Percentiles rank a stretch among this genome's conserved stretches.
phyloP scores from a whole-genome alignment of 768 basidiomycete genomes.

The Kwoniella bestiolae region DNA sequence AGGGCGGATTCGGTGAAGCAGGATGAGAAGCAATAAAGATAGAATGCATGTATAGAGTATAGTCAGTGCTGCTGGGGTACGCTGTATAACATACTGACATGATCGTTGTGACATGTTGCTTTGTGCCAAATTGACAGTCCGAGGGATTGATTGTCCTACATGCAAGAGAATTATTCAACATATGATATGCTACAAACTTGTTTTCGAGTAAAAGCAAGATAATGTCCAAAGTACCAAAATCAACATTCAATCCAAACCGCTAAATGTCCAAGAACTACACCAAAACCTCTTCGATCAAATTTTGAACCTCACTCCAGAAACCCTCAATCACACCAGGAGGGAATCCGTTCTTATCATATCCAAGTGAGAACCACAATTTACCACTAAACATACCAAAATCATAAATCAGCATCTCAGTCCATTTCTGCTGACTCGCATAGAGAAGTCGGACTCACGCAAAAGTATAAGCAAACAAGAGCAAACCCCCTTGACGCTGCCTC shows the following conservation, averaged over 20 bases:
- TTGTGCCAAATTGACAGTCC: background rate
- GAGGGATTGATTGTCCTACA: background rate
- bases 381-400: constrained; percentile 61
- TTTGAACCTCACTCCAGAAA: constrained; percentile 70
- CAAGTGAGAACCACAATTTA: constrained; percentile 77
- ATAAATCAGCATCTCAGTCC: background rate
- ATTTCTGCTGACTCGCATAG: background rate
- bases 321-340: constrained; percentile 65
- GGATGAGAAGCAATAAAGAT: background rate
- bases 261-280: background rate
- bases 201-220: background rate
- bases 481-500: constrained; percentile 74
- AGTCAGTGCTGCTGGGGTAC: background rate
- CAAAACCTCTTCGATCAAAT: constrained; percentile 67
- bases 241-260: background rate
- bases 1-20: constrained; percentile 3
- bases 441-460: constrained; percentile 37
- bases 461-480: constrained; percentile 73
- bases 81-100: background rate
- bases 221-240: background rate
- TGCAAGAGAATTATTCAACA: no score
- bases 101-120: background rate
- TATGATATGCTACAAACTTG: background rate
- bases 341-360: constrained; percentile 79
- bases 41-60: background rate